Conservation (phyloP, 2,329 filamentous ascomycete species). For the Trichoderma brevicompactum region DNA sequence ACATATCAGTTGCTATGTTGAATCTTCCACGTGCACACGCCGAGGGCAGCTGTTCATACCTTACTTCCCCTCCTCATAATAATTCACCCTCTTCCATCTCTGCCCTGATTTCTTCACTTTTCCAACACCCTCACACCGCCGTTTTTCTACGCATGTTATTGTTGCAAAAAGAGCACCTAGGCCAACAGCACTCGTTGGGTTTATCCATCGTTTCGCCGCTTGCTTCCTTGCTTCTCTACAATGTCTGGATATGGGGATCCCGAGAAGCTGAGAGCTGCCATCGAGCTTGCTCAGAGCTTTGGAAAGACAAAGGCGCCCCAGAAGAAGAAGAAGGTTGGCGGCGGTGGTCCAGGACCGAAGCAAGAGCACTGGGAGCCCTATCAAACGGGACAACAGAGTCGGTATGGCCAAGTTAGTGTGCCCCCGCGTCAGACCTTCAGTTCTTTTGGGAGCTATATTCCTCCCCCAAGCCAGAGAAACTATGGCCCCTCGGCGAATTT, state of each 20-base stretch:
- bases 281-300: constrained; percentile 37
- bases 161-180: neutral
- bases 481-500: constrained; percentile 29
- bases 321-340: neutral
- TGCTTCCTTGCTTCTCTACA: neutral
- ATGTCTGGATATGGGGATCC: constrained; percentile 36
- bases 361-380: neutral
- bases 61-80: neutral
- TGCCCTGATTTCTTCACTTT: neutral
- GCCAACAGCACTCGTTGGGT: neutral
- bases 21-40: neutral
- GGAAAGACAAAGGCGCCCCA: constrained; percentile 17
- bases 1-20: neutral
- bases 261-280: constrained; percentile 37
- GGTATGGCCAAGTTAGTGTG: neutral
- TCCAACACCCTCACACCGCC: neutral
- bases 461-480: constrained; percentile 33
- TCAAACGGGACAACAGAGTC: neutral
- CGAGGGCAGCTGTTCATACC: neutral
- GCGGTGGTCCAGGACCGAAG: neutral
- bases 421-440: neutral
- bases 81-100: neutral
- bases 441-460: neutral
- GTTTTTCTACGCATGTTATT: neutral
- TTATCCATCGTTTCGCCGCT: neutral